Percentiles rank a stretch among this genome's conserved stretches.
These are phyloP conservation scores for Croton laevigatus DNA, from an alignment of 441 rosid genomes.

Conservation along the genomic window DNA sequence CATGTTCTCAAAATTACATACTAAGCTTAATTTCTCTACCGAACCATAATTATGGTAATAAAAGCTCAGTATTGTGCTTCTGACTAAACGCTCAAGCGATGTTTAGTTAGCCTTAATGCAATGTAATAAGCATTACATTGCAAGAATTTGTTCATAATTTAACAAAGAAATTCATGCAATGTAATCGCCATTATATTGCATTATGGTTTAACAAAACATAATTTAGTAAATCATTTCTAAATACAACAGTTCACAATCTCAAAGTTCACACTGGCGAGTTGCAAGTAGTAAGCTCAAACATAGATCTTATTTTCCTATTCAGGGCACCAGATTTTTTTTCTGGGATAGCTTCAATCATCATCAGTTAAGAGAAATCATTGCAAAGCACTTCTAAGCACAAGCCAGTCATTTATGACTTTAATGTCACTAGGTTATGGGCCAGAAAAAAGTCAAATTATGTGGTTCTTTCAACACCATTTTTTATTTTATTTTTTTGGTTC, in stretches of 20 bases:
- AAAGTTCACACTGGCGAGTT: neutral
- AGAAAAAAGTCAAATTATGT: conserved; percentile 5
- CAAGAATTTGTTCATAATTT: too few relatives aligned
- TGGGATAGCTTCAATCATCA: neutral
- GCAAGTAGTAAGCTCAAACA: neutral
- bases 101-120: too few relatives aligned
- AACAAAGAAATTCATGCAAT: too few relatives aligned
- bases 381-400: neutral
- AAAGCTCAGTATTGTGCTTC: neutral
- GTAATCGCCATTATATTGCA: too few relatives aligned
- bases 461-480: neutral
- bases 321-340: neutral
- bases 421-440: neutral
- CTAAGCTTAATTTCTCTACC: neutral
- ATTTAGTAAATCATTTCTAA: neutral
- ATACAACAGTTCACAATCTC: neutral
- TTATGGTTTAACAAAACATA: too few relatives aligned
- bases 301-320: neutral
- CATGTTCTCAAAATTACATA: neutral
- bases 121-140: too few relatives aligned
- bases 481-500: too few relatives aligned
- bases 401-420: neutral
- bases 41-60: neutral
- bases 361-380: neutral
- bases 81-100: neutral